These are phyloP conservation scores for Suhomyces vadensis DNA, from an alignment of 805 yeast species.

Conservation along the genomic window DNA sequence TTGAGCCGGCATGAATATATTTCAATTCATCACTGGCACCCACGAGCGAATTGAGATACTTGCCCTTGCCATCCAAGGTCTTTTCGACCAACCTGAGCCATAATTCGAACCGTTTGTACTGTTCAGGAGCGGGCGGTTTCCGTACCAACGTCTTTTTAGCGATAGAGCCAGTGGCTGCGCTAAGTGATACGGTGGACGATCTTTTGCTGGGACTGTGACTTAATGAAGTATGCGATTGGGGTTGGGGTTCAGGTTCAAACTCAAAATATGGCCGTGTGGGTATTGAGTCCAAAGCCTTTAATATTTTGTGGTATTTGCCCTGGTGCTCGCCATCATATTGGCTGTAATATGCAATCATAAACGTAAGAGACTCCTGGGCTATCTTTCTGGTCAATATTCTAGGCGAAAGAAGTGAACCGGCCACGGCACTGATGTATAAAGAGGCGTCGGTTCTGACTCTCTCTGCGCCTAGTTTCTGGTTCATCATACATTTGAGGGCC, in stretches of 20 bases:
- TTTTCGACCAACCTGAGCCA: slow-evolving; percentile 70
- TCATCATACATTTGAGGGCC: slow-evolving; percentile 74
- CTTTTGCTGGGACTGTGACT: slow-evolving; percentile 3
- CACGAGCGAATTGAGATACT: slow-evolving; percentile 79
- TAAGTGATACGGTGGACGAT: slow-evolving; percentile 4
- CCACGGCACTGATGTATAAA: slow-evolving; percentile 55
- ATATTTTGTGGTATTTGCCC: slow-evolving; percentile 55
- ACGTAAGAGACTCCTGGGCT: slow-evolving; percentile 73
- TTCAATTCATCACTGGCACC: slow-evolving; percentile 88
- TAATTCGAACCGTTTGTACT: slow-evolving; percentile 57
- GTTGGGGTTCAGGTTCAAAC: slow-evolving; percentile 31
- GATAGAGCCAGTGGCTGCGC: background rate
- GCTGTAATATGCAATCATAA: slow-evolving; percentile 43
- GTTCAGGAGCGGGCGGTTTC: slow-evolving; percentile 36
- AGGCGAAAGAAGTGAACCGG: slow-evolving; percentile 74
- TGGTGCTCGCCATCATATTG: slow-evolving; percentile 24
- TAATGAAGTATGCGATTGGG: background rate
- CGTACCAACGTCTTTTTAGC: slow-evolving; percentile 28
- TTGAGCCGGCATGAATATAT: slow-evolving; percentile 32
- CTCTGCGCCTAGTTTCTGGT: slow-evolving; percentile 61
- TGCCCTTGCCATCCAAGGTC: slow-evolving; percentile 82
- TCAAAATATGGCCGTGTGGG: slow-evolving; percentile 40
- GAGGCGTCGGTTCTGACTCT: slow-evolving; percentile 49
- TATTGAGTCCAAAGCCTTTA: slow-evolving; percentile 51
- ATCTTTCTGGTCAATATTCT: slow-evolving; percentile 72